Percentiles rank a stretch among this genome's conserved stretches.
Conservation (phyloP, 225 moss, liverwort and hornwort species). For the Physcomitrellopsis africana region DNA sequence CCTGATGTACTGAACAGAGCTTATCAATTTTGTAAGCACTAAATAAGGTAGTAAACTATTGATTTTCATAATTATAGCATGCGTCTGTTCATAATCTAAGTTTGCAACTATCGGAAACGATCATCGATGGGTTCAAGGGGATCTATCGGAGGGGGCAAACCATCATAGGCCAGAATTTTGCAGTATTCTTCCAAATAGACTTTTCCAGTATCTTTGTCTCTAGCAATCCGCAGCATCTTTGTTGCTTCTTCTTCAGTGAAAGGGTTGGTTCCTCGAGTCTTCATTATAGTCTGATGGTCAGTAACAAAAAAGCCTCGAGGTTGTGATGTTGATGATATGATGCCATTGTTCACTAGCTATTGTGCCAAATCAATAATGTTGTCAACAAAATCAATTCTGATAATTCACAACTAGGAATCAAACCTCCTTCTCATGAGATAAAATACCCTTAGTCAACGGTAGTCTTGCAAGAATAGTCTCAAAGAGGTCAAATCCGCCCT, state of each 20-base stretch:
- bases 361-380: no score
- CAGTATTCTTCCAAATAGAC: conserved; percentile 71
- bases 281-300: conserved; percentile 62
- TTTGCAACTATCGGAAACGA: conserved; percentile 22
- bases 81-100: no score
- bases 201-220: conserved; percentile 68
- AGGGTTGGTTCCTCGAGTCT: conserved; percentile 51
- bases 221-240: conserved; percentile 53
- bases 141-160: conserved; percentile 64
- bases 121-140: conserved; percentile 52
- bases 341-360: not conserved
- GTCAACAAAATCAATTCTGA: no score
- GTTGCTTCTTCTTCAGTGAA: conserved; percentile 78
- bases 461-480: no score
- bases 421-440: no score
- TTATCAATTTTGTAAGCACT: no score
- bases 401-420: no score
- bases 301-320: not conserved
- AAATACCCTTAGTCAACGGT: no score
- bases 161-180: conserved; percentile 60
- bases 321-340: not conserved
- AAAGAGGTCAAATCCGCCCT: not conserved
- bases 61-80: no score
- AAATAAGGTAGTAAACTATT: no score
- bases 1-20: no score